Base-by-base conservation (phyloP, 129 eudicot species). In the Scalesia atractyloides region DNA sequence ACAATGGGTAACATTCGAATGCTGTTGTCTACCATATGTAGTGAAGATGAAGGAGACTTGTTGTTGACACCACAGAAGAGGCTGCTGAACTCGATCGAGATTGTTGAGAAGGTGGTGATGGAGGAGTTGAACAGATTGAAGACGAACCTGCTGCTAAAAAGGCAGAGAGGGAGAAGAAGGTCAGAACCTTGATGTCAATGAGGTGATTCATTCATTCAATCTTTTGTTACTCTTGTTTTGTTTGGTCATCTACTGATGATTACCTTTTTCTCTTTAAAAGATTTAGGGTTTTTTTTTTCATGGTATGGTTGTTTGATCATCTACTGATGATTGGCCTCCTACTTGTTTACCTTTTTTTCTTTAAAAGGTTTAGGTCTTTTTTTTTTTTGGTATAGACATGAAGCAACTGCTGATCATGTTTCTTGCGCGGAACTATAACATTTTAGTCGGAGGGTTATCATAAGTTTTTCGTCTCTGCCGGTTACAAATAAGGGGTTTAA, bases 1-100 rank as follows among this genome's bases (percentile, higher is more conserved):
- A 14, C 69, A 0, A 61, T 86, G 16, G 91, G 92, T 37, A 85
- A 73, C 78, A 82, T 83, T 52, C 81, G 82, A 15, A 71, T 76
- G 85, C 84, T 86, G 36, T 72, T 86, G 66, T 76, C 75, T 9
- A 79, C 76, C 44, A 64, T 83, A 64, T 59, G 80, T 22, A 61
- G 69, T 24, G 73, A 81, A 60, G 64, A 70, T 9, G 73, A 33
- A 15, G 85, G 57, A 5, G 87, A 82, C 16, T 73, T 86, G 46
- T 81, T 81, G 59, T 66, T 82, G 57, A 88, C 98, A 14, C 97
- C 97, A 3, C 89, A 87, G 47, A 90, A 87, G 77, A 89, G 64
- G 84, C 91, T 94, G 20, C 78, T 94, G 7, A 84, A 88, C 75
- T 90, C 95, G n/a, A 84, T 94, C 30, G 97, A 90, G 20, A 77